A percentile compares a stretch with the other conserved stretches of the same genome.
These are phyloP conservation scores for Calonectria naviculata DNA, from an alignment of 2,329 filamentous ascomycete species.

Conservation along the genomic window DNA sequence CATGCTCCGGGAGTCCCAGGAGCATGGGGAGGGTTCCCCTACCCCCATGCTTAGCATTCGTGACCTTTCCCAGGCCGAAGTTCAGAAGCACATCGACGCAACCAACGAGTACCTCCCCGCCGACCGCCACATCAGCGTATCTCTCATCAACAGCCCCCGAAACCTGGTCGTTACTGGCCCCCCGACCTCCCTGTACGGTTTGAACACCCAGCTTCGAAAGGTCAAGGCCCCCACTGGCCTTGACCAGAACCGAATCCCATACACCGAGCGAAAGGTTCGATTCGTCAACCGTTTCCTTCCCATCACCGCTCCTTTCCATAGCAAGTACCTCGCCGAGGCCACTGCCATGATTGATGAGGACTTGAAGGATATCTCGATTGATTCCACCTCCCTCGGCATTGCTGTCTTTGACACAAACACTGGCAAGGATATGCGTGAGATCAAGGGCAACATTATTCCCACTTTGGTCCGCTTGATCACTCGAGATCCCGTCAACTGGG, in stretches of 20 bases:
- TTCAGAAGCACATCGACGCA: slow-evolving; percentile 96
- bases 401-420: slow-evolving; percentile 92
- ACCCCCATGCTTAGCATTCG: slow-evolving; percentile 99
- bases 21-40: slow-evolving; percentile 93
- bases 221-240: slow-evolving; percentile 98
- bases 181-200: slow-evolving; percentile 93
- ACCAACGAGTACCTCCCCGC: slow-evolving; percentile 96
- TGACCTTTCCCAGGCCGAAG: slow-evolving; percentile 86
- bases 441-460: slow-evolving; percentile 84
- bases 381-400: slow-evolving; percentile 79
- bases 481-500: slow-evolving; percentile 94
- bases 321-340: slow-evolving; percentile 88
- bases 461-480: slow-evolving; percentile 93
- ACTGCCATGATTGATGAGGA: slow-evolving; percentile 88
- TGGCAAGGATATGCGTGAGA: slow-evolving; percentile 82
- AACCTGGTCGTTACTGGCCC: slow-evolving; percentile 98
- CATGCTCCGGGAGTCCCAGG: slow-evolving; percentile 91
- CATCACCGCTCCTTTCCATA: slow-evolving; percentile 98
- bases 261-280: slow-evolving; percentile 94
- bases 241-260: slow-evolving; percentile 93
- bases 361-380: slow-evolving; percentile 83
- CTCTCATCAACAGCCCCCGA: slow-evolving; percentile 94
- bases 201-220: slow-evolving; percentile 94
- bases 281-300: slow-evolving; percentile 98
- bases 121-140: slow-evolving; percentile 94